phyloP scores from a whole-genome alignment of 2,329 filamentous ascomycete genomes.

The Colletotrichum nymphaeae region DNA sequence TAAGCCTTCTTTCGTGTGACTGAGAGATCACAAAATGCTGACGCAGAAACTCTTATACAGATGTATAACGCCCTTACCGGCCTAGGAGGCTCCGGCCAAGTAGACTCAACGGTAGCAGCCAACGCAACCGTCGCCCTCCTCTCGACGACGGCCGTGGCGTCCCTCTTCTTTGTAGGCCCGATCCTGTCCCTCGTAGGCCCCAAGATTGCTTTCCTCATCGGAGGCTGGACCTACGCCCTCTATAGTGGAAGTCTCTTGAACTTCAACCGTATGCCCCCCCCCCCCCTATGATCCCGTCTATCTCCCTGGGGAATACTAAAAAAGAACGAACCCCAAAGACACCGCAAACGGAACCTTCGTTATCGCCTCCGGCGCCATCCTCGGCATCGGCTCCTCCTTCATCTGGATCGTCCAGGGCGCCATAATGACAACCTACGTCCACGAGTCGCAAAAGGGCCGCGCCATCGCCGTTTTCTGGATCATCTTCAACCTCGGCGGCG shows the following conservation, averaged over 20 bases:
- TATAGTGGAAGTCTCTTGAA: slow-evolving; percentile 57
- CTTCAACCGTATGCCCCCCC: slow-evolving; percentile 48
- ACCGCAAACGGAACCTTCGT: slow-evolving; percentile 54
- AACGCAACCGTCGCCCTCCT: slow-evolving; percentile 58
- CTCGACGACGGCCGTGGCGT: slow-evolving; percentile 53
- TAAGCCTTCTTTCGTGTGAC: neutral
- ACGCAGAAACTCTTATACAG: slow-evolving; percentile 38
- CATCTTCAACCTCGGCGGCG: slow-evolving; percentile 58
- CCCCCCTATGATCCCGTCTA: too few species aligned
- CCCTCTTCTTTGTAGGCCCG: slow-evolving; percentile 56
- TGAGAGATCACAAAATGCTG: neutral
- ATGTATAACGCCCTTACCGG: slow-evolving; percentile 61
- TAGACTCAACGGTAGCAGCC: slow-evolving; percentile 56
- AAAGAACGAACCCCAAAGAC: slow-evolving; percentile 47
- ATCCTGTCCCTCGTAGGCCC: slow-evolving; percentile 56
- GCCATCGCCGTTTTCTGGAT: slow-evolving; percentile 57
- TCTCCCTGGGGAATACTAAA: too few species aligned
- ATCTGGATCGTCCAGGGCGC: slow-evolving; percentile 60
- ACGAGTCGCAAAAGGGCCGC: slow-evolving; percentile 54
- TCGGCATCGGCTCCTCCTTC: slow-evolving; percentile 58
- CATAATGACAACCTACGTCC: slow-evolving; percentile 60
- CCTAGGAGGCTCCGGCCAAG: slow-evolving; percentile 58
- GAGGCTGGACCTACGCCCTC: slow-evolving; percentile 58
- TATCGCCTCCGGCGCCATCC: slow-evolving; percentile 55
- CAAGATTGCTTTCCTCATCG: slow-evolving; percentile 53